phyloP scores from a whole-genome alignment of 164 flowering plant genomes.

The Liquidambar formosana region DNA sequence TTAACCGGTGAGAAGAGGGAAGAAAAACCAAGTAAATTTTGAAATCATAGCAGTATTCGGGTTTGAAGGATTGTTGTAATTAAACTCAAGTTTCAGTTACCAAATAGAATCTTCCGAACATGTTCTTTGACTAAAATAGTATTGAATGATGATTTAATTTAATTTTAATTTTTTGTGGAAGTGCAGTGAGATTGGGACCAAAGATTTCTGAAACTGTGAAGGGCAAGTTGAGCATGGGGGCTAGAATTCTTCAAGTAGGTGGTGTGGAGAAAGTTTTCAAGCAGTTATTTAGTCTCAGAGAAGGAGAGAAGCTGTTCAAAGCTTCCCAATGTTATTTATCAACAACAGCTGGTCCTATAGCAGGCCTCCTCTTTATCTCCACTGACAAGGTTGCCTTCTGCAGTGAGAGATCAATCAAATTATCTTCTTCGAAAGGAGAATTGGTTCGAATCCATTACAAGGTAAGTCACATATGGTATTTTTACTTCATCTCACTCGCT shows the following conservation, averaged over 20 bases:
- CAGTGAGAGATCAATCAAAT: conserved; percentile 46
- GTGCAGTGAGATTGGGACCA: conserved; percentile 30
- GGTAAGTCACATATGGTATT: conserved; percentile 13
- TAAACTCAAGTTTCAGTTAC: too few species aligned
- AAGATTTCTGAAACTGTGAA: conserved; percentile 38
- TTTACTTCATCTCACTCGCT: neutral
- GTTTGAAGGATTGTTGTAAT: too few species aligned
- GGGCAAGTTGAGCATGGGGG: conserved; percentile 41
- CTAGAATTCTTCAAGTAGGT: conserved; percentile 40
- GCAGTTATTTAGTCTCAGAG: conserved; percentile 26
- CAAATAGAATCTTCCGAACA: too few species aligned
- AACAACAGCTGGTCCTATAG: conserved; percentile 59
- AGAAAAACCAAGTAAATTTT: too few species aligned
- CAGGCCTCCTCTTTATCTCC: conserved; percentile 54
- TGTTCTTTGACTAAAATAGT: too few species aligned
- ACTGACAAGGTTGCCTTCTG: conserved; percentile 47
- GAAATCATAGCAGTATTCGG: too few species aligned
- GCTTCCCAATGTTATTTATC: conserved; percentile 42
- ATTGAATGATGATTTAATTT: neutral
- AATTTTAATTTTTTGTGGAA: neutral
- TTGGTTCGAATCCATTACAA: conserved; percentile 33
- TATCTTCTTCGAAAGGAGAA: conserved; percentile 28
- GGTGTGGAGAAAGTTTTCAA: conserved; percentile 32
- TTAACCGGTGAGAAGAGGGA: too few species aligned
- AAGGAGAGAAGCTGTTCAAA: conserved; percentile 37